Evolutionary conservation across 768 basidiomycete genomes (phyloP).

Genomic region (Amanita thiersii): DNA sequence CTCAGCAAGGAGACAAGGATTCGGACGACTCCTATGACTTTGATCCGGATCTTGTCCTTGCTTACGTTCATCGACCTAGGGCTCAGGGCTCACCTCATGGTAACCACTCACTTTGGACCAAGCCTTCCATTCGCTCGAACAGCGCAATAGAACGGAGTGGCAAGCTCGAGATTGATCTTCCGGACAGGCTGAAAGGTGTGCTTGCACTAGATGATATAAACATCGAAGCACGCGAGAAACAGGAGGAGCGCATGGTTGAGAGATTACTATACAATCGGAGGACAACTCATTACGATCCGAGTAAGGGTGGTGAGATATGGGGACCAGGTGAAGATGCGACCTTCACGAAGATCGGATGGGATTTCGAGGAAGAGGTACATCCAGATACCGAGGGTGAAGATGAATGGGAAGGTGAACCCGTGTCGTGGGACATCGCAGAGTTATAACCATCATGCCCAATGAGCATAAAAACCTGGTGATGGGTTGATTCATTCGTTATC

Average conservation of each 20-base stretch:
- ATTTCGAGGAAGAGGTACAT: conserved; percentile 16
- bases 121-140: conserved; percentile 11
- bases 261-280: conserved; percentile 53
- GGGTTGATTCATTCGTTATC: too few relatives aligned
- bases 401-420: conserved; percentile 78
- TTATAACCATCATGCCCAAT: too few relatives aligned
- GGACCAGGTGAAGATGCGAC: conserved; percentile 55
- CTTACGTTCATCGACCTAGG: conserved; percentile 19
- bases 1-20: conserved; percentile 16
- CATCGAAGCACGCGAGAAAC: conserved; percentile 27
- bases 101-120: conserved; percentile 4
- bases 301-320: conserved; percentile 69
- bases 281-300: conserved; percentile 48
- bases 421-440: conserved; percentile 78
- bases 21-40: conserved; percentile 18
- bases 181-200: conserved; percentile 57
- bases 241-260: conserved; percentile 50
- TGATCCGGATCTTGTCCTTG: conserved; percentile 27
- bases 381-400: conserved; percentile 38
- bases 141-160: conserved; percentile 20
- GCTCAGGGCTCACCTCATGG: conserved; percentile 19
- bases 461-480: too few relatives aligned
- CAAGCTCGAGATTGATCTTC: conserved; percentile 48
- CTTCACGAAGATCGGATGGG: conserved; percentile 9
- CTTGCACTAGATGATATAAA: conserved; percentile 50